Evolutionary conservation across 352 stramenopile species (phyloP), one percentile per base, ranked within the genome.

Genomic region (Phytopythium litorale): DNA sequence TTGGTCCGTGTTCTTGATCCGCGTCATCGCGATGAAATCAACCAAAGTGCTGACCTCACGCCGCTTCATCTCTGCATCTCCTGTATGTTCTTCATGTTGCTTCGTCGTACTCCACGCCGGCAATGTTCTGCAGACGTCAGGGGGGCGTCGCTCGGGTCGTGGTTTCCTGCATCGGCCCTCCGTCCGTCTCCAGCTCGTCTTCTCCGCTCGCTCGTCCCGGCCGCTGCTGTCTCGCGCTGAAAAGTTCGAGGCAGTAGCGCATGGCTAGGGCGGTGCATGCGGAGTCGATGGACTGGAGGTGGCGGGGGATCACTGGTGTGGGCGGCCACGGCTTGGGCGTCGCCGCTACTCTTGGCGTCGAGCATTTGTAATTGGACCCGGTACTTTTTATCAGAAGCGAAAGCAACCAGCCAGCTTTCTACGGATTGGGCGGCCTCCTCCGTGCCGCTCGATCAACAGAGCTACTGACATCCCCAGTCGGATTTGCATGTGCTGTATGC

Each of bases 1-100:
- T 94, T 94, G 86, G 86, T 94, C 86, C 86, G 86, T 94, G 86
- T 94, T 94, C 69, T 88, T 91, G 86, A 94, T 94, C 64, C 84
- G 84, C 83, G 81, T 94, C 62, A 92, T 94, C 81, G 83, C 84
- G 87, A 94, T 94, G 86, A 94, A 91, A 87, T 92, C 63, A 68
- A 71, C 73, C 86, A 94, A 94, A 93, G 86, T 84, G 69, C 81
- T 92, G 82, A 94, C 81, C 81, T 85, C 68, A 53, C 51, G 51
- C 72, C 59, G 23, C 53, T 45, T 42, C 4, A 45, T 45, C 19
- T 50, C 40, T 73, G 30, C 37, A 48, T 76, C 5, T 23, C 56
- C 7, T 76, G n/a, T 68, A 56, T 66, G 21, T 66, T 54, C 19
- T 69, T 12, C 62, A 9, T 73, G 49, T 67, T 81, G 81, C 79